Evolutionary conservation across 2,329 filamentous ascomycete genomes (phyloP).

Genomic region (Emericellopsis cladophorae): DNA sequence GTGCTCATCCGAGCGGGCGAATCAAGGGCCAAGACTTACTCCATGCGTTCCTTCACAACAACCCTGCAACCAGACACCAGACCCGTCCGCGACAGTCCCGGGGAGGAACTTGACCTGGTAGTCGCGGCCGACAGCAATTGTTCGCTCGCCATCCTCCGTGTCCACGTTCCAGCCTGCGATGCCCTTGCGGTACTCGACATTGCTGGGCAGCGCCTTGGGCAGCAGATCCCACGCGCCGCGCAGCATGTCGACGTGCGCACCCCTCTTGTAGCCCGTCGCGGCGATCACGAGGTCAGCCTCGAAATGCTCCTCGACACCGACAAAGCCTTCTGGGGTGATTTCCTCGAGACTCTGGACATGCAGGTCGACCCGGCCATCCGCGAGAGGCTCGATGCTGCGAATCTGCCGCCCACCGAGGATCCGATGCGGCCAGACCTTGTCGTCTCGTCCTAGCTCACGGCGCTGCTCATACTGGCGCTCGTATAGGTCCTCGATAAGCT

Average conservation of each 20-base stretch:
- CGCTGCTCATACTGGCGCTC: conserved; percentile 79
- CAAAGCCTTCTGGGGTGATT: conserved; percentile 20
- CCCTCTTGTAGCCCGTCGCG: conserved; percentile 75
- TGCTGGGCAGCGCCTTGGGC: conserved; percentile 29
- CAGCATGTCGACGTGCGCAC: conserved; percentile 68
- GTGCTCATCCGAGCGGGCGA: background rate
- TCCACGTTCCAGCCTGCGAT: conserved; percentile 27
- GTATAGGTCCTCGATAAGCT: conserved; percentile 81
- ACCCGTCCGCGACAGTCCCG: conserved; percentile 54
- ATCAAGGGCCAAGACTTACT: conserved; percentile 40
- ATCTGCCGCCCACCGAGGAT: conserved; percentile 63
- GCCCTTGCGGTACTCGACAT: conserved; percentile 16
- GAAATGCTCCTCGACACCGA: conserved; percentile 20
- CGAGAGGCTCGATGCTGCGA: conserved; percentile 40
- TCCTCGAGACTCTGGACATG: conserved; percentile 36
- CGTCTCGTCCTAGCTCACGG: conserved; percentile 53
- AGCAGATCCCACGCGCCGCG: conserved; percentile 52
- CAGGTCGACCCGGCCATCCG: conserved; percentile 41
- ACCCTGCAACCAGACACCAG: conserved; percentile 85
- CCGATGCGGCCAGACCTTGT: conserved; percentile 67
- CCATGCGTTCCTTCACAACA: conserved; percentile 90
- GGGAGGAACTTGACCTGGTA: conserved; percentile 65
- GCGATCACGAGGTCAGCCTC: conserved; percentile 70
- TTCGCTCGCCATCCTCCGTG: conserved; percentile 21
- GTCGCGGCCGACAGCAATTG: conserved; percentile 60